Conservation (phyloP, 768 basidiomycete genomes). For the Leucocoprinus sp. region DNA sequence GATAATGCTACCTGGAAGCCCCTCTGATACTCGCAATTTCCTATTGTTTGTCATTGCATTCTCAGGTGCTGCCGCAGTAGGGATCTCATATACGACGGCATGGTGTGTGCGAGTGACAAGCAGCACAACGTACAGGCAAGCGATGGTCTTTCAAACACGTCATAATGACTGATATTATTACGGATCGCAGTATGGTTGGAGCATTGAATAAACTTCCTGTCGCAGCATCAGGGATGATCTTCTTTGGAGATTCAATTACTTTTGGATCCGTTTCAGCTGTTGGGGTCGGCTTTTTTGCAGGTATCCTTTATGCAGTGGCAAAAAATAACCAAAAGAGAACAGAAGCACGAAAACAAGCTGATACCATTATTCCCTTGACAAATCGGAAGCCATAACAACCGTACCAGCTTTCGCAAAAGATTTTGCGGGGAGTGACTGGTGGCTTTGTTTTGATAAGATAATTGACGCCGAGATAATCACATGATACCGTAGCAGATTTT, state of each 20-base stretch:
- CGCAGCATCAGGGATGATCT: constrained; percentile 96
- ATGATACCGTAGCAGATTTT: constrained; percentile 15
- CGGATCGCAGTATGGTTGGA: constrained; percentile 75
- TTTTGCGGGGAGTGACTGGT: no score
- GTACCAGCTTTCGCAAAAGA: no score
- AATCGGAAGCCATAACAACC: constrained; percentile 34
- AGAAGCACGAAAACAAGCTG: constrained; percentile 46
- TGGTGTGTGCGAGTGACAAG: constrained; percentile 97
- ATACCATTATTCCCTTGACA: constrained; percentile 55
- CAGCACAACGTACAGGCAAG: constrained; percentile 95
- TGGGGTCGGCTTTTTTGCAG: constrained; percentile 83
- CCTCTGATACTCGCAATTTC: constrained; percentile 66
- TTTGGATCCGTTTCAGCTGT: constrained; percentile 86
- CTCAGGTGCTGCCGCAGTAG: constrained; percentile 96
- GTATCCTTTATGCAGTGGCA: constrained; percentile 85
- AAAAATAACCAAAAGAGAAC: constrained; percentile 88
- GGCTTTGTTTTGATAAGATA: no score
- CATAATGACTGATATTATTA: constrained; percentile 10
- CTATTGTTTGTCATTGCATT: constrained; percentile 86
- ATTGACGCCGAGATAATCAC: constrained; percentile 18
- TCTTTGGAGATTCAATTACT: constrained; percentile 89
- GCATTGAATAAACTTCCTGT: constrained; percentile 97
- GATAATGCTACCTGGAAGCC: constrained; percentile 39
- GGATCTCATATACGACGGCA: constrained; percentile 96
- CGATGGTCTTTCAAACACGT: neutral